phyloP scores from a whole-genome alignment of 257 asterid genomes.

The Salvia splendens region DNA sequence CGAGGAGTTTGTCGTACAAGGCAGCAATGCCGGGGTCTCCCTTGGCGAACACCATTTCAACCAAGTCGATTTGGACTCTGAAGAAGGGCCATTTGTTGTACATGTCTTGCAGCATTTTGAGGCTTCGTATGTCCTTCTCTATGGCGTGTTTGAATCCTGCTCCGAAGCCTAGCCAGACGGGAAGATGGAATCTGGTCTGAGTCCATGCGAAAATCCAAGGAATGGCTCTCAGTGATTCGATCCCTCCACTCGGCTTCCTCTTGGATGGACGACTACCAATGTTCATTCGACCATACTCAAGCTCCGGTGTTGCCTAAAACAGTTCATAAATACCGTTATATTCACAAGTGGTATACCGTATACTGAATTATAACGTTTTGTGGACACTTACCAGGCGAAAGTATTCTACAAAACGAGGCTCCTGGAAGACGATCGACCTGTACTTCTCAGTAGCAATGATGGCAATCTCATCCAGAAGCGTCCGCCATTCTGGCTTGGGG shows the following conservation, averaged over 20 bases:
- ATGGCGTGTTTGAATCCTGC: slow-evolving; percentile 59
- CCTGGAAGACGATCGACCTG: slow-evolving; percentile 62
- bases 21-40: slow-evolving; percentile 71
- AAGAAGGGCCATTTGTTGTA: slow-evolving; percentile 68
- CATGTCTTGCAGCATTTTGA: slow-evolving; percentile 61
- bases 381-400: slow-evolving; percentile 62
- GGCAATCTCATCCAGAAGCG: slow-evolving; percentile 56
- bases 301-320: slow-evolving; percentile 59
- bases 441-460: slow-evolving; percentile 58
- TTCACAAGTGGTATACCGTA: background rate
- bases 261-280: slow-evolving; percentile 72
- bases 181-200: slow-evolving; percentile 69
- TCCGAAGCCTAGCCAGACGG: slow-evolving; percentile 71
- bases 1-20: slow-evolving; percentile 60
- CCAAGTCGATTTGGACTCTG: slow-evolving; percentile 61
- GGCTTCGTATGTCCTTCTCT: slow-evolving; percentile 45
- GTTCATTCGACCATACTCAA: slow-evolving; percentile 72
- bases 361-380: background rate
- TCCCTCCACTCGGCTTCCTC: slow-evolving; percentile 70
- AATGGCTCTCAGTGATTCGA: slow-evolving; percentile 66
- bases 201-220: slow-evolving; percentile 82
- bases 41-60: slow-evolving; percentile 74
- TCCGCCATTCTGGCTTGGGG: slow-evolving; percentile 71
- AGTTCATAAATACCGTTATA: background rate
- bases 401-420: slow-evolving; percentile 72